These are phyloP conservation scores for Lyophyllum decastes DNA, from an alignment of 768 basidiomycete species.

Conservation along the genomic window DNA sequence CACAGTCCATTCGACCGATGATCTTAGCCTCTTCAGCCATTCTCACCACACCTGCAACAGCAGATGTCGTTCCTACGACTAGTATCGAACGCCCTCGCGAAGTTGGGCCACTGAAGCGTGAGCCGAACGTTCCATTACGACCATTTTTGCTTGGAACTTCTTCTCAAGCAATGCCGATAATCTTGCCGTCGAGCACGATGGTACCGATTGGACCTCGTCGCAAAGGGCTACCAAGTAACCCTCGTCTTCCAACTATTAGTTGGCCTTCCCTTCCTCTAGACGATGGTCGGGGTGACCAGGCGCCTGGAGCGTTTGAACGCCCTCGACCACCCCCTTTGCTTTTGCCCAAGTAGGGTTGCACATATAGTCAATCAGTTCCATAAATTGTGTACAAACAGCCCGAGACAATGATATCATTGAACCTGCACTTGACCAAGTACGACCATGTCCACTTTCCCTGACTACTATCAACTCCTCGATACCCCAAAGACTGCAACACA, in stretches of 20 bases:
- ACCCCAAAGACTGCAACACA: conserved; percentile 57
- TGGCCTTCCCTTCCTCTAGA: conserved; percentile 23
- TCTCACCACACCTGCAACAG: neutral
- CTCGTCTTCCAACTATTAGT: conserved; percentile 31
- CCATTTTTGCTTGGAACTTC: conserved; percentile 38
- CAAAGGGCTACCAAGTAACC: conserved; percentile 21
- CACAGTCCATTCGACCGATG: conserved; percentile 10
- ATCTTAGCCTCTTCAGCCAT: conserved; percentile 7
- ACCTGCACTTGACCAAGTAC: conserved; percentile 1
- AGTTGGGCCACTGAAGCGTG: neutral
- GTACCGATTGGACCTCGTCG: conserved; percentile 30
- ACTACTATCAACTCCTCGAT: conserved; percentile 73
- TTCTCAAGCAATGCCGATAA: conserved; percentile 21
- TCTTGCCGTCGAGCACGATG: conserved; percentile 25
- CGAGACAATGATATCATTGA: neutral
- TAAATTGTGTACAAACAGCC: conserved; percentile 4
- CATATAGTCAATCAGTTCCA: neutral
- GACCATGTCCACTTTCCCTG: conserved; percentile 75
- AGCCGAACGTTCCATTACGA: conserved; percentile 17
- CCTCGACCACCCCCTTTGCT: conserved; percentile 42
- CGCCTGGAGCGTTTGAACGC: conserved; percentile 34
- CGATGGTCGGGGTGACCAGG: conserved; percentile 20
- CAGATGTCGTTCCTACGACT: neutral
- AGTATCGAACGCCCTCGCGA: neutral
- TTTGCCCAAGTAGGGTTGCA: conserved; percentile 11